Percentiles rank a stretch among this genome's conserved stretches.
Evolutionary conservation across 257 asterid genomes (phyloP).

Genomic region (Fraxinus americana): DNA sequence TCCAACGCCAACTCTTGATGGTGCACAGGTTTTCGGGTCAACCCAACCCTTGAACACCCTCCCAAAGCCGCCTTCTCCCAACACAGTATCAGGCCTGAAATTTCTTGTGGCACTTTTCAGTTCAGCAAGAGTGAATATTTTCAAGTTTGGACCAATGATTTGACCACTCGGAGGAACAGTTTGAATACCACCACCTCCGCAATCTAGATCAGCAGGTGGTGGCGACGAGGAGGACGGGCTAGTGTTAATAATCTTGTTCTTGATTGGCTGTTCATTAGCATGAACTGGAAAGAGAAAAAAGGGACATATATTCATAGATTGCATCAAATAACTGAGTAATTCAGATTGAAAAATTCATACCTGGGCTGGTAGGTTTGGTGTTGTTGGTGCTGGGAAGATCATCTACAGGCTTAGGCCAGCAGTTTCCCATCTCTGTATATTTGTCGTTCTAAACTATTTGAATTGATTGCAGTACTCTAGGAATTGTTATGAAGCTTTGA

Average conservation of each 20-base stretch:
- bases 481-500: not conserved
- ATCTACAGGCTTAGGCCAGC: constrained; percentile 46
- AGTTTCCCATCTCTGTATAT: constrained; percentile 40
- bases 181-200: not conserved
- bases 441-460: not conserved
- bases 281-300: not conserved
- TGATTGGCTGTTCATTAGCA: not conserved
- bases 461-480: not conserved
- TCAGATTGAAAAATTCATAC: not conserved
- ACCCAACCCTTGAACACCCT: constrained; percentile 52
- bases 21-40: constrained; percentile 54
- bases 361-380: constrained; percentile 13
- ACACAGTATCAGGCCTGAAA: constrained; percentile 43
- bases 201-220: not conserved
- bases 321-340: not conserved
- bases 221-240: not conserved
- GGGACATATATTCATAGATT: not conserved
- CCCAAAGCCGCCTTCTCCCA: constrained; percentile 56
- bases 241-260: not conserved
- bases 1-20: constrained; percentile 70
- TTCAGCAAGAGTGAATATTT: constrained; percentile 31
- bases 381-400: constrained; percentile 21
- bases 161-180: constrained; percentile 20
- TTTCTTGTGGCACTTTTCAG: constrained; percentile 39
- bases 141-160: constrained; percentile 33